phyloP scores from a whole-genome alignment of 768 basidiomycete genomes.

The Amanita pallidorosea region DNA sequence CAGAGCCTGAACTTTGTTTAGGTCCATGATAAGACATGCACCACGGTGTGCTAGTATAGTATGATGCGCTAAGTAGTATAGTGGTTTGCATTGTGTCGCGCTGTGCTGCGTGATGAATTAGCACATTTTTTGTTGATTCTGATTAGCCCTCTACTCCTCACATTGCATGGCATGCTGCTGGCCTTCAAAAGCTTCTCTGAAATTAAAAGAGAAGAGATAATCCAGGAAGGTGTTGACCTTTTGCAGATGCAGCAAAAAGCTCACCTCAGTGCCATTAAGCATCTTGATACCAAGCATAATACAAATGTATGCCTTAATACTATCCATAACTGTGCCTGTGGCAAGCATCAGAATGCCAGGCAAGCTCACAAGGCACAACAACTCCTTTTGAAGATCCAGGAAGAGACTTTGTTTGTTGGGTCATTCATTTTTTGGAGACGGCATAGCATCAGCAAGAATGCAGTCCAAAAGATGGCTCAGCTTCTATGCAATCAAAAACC shows the following conservation, averaged over 20 bases:
- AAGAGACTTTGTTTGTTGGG: constrained; percentile 1
- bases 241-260: neutral
- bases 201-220: neutral
- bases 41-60: neutral
- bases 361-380: neutral
- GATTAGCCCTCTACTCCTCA: neutral
- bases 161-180: neutral
- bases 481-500: too few species aligned
- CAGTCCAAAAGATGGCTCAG: neutral
- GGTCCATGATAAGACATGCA: neutral
- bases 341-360: constrained; percentile 3
- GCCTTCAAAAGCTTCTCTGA: neutral
- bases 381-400: neutral
- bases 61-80: too few species aligned
- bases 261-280: neutral
- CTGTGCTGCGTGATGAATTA: neutral
- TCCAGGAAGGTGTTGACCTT: neutral
- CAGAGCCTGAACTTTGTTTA: too few species aligned
- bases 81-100: neutral
- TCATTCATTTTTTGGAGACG: constrained; percentile 3
- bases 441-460: neutral
- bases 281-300: constrained; percentile 1
- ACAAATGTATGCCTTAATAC: neutral
- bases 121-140: neutral
- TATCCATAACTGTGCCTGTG: neutral